Evolutionary conservation across 768 basidiomycete genomes (phyloP).

Genomic region (Tricholoma matsutake): DNA sequence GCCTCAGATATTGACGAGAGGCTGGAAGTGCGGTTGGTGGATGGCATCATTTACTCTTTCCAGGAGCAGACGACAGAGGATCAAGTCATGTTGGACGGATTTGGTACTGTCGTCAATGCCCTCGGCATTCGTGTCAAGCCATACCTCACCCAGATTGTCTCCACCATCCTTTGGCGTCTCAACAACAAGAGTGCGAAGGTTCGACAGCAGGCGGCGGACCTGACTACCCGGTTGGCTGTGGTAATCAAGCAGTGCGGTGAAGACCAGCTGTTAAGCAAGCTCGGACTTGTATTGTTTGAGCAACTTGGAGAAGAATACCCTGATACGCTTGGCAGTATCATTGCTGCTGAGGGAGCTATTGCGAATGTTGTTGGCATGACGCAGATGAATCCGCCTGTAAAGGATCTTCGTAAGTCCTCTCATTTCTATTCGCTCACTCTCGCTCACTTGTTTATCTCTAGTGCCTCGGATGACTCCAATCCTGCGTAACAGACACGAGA

Average conservation of each 20-base stretch:
- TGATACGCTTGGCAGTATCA: slow-evolving; percentile 98
- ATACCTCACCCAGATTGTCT: slow-evolving; percentile 97
- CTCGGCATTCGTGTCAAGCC: slow-evolving; percentile 97
- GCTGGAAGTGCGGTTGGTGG: slow-evolving; percentile 89
- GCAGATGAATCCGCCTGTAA: slow-evolving; percentile 99
- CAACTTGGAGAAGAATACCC: slow-evolving; percentile 99
- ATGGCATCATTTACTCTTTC: slow-evolving; percentile 99
- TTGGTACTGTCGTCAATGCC: slow-evolving; percentile 96
- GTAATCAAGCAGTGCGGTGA: slow-evolving; percentile 99
- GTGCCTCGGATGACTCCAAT: slow-evolving; percentile 99
- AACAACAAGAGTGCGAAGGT: slow-evolving; percentile 99
- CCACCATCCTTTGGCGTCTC: slow-evolving; percentile 97
- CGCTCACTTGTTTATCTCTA: slow-evolving; percentile 29
- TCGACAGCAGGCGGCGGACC: slow-evolving; percentile 97
- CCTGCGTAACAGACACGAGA: slow-evolving; percentile 96
- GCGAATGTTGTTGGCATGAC: slow-evolving; percentile 99
- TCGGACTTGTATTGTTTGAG: slow-evolving; percentile 95
- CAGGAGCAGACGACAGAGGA: slow-evolving; percentile 99
- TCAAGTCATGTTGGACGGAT: slow-evolving; percentile 98
- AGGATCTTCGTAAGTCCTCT: slow-evolving; percentile 84
- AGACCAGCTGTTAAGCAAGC: slow-evolving; percentile 91
- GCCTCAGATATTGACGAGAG: slow-evolving; percentile 98
- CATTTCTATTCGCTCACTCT: background rate
- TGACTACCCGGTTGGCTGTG: slow-evolving; percentile 92
- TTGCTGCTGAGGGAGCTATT: slow-evolving; percentile 97